phyloP scores from a whole-genome alignment of 306 rosid genomes.

The Cucumis hystrix region DNA sequence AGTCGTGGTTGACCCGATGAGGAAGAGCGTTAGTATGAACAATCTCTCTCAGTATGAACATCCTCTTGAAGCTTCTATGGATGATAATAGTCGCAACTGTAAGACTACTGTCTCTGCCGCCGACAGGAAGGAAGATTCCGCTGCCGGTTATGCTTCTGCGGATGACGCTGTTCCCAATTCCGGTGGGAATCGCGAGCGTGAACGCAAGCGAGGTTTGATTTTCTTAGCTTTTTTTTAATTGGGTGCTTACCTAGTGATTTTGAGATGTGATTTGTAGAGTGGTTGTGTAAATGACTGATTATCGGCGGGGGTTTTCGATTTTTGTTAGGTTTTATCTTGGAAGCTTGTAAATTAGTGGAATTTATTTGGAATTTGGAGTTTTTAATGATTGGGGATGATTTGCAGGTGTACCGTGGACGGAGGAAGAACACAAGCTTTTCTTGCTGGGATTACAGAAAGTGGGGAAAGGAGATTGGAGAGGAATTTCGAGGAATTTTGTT shows the following conservation, averaged over 20 bases:
- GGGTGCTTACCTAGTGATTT: background rate
- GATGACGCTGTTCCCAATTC: conserved; percentile 67
- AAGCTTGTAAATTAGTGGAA: background rate
- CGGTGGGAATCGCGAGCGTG: conserved; percentile 65
- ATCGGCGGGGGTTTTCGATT: background rate
- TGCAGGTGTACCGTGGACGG: conserved; percentile 97
- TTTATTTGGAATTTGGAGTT: background rate
- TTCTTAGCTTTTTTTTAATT: background rate
- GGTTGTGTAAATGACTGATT: background rate
- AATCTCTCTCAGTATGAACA: conserved; percentile 82
- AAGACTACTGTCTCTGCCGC: conserved; percentile 3
- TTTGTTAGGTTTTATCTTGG: background rate
- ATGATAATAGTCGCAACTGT: background rate
- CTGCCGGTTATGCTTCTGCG: conserved; percentile 69
- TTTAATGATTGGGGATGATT: conserved; percentile 11
- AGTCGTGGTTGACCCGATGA: conserved; percentile 84
- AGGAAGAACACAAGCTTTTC: conserved; percentile 93
- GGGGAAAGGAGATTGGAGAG: conserved; percentile 99
- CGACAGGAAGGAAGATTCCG: conserved; percentile 23
- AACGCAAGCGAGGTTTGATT: conserved; percentile 79
- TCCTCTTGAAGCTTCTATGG: conserved; percentile 20
- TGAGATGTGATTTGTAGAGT: background rate
- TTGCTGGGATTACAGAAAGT: conserved; percentile 87
- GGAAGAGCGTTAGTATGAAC: conserved; percentile 94
- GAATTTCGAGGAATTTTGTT: conserved; percentile 94